phyloP scores from a whole-genome alignment of 202 grass and related monocot genomes.

The Brachypodium distachyon region DNA sequence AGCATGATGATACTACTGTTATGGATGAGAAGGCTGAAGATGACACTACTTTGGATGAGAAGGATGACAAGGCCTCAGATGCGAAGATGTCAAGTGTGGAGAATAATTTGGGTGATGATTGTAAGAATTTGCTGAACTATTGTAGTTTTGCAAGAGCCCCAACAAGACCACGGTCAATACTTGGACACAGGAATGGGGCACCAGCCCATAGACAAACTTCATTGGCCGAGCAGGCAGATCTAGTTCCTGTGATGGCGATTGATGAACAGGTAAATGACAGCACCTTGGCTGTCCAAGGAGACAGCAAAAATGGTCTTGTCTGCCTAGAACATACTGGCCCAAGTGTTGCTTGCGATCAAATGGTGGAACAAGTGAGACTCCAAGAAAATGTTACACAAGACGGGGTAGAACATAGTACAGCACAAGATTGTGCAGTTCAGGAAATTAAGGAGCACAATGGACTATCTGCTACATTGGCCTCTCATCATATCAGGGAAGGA shows the following conservation, averaged over 20 bases:
- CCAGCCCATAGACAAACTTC: slow-evolving; percentile 1
- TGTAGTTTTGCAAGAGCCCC: slow-evolving; percentile 63
- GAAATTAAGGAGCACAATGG: slow-evolving; percentile 35
- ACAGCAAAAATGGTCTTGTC: slow-evolving; percentile 20
- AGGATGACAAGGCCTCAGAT: slow-evolving; percentile 10
- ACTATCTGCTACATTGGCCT: slow-evolving; percentile 16
- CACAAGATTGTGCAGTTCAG: slow-evolving; percentile 19
- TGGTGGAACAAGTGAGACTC: slow-evolving; percentile 20
- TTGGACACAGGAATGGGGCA: slow-evolving; percentile 38
- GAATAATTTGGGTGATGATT: slow-evolving; percentile 18
- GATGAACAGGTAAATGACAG: slow-evolving; percentile 23
- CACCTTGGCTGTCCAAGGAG: slow-evolving; percentile 22
- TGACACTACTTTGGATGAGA: slow-evolving; percentile 11
- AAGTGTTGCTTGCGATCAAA: slow-evolving; percentile 27
- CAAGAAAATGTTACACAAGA: slow-evolving; percentile 35
- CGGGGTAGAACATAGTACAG: slow-evolving; percentile 17
- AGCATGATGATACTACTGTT: slow-evolving; percentile 8
- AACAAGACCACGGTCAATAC: slow-evolving; percentile 53
- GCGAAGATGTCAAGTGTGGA: slow-evolving; percentile 20
- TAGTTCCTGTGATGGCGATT: slow-evolving; percentile 14
- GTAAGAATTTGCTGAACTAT: slow-evolving; percentile 36
- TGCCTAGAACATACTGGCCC: slow-evolving; percentile 18
- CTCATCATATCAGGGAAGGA: slow-evolving; percentile 24
- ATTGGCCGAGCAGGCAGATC: slow-evolving; percentile 26
- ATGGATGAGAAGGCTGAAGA: slow-evolving; percentile 11